Conservation (phyloP, 805 yeast genomes). For the Groenewaldozyma tartarivorans region DNA sequence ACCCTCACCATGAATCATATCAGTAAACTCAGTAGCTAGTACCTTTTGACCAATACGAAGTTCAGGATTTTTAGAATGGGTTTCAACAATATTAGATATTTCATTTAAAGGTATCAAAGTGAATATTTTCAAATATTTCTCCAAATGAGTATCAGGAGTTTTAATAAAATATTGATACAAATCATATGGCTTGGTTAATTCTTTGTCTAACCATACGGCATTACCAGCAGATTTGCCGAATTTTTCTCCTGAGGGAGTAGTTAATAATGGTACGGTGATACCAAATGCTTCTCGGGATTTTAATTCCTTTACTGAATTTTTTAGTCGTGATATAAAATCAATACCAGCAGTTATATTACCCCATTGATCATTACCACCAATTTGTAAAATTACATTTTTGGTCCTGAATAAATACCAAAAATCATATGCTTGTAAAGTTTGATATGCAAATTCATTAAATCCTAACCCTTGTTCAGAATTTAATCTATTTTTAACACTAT, state of each 20-base stretch:
- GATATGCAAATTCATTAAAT: constrained; percentile 90
- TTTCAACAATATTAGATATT: constrained; percentile 42
- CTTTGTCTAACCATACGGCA: constrained; percentile 76
- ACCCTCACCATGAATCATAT: constrained; percentile 77
- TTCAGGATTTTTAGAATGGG: constrained; percentile 53
- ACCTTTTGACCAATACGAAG: constrained; percentile 61
- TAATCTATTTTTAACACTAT: constrained; percentile 71
- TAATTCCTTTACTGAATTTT: constrained; percentile 14
- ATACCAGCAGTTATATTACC: constrained; percentile 96
- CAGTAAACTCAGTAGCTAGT: constrained; percentile 78
- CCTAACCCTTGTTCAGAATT: constrained; percentile 70
- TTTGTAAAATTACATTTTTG: constrained; percentile 58
- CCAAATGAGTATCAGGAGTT: constrained; percentile 67
- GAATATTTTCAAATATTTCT: constrained; percentile 58
- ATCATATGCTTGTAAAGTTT: constrained; percentile 86
- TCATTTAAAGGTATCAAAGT: constrained; percentile 63
- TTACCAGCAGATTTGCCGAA: constrained; percentile 97
- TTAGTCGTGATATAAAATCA: constrained; percentile 66
- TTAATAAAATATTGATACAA: constrained; percentile 80
- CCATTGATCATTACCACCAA: constrained; percentile 97
- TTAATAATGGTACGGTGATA: constrained; percentile 78
- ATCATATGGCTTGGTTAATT: constrained; percentile 69
- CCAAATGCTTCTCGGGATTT: constrained; percentile 39
- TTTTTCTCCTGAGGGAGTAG: constrained; percentile 83
- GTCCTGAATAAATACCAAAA: constrained; percentile 68